phyloP scores from a whole-genome alignment of 345 rosid species.

The Bruguiera sexangula region DNA sequence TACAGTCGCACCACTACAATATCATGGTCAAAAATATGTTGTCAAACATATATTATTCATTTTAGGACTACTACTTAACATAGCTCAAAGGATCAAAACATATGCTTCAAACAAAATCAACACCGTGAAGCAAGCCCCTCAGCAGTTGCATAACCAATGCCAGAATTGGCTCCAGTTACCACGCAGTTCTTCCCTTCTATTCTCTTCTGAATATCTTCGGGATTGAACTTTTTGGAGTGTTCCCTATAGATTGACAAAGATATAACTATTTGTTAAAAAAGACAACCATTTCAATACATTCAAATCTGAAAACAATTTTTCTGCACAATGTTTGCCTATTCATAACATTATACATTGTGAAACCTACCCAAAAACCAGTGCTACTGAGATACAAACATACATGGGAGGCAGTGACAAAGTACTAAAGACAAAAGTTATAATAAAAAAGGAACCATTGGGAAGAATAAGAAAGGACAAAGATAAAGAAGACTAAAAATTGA shows the following conservation, averaged over 20 bases:
- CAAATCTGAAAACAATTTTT: conserved; percentile 4
- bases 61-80: too few relatives aligned
- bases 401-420: too few relatives aligned
- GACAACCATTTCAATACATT: conserved; percentile 2
- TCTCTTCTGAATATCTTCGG: conserved; percentile 57
- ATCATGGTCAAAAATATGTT: conserved; percentile 6
- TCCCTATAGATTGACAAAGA: conserved; percentile 40
- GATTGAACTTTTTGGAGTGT: conserved; percentile 63
- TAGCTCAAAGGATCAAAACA: conserved; percentile 6
- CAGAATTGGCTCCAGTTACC: conserved; percentile 95
- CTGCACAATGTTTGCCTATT: not conserved
- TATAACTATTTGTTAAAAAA: not conserved
- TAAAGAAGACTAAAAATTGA: too few relatives aligned
- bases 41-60: too few relatives aligned
- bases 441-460: too few relatives aligned
- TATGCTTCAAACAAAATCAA: conserved; percentile 7
- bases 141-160: conserved; percentile 83
- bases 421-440: too few relatives aligned
- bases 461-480: too few relatives aligned
- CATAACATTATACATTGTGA: not conserved
- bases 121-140: conserved; percentile 96
- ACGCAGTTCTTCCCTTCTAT: conserved; percentile 74
- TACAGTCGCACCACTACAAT: conserved; percentile 73
- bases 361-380: too few relatives aligned
- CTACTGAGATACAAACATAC: too few relatives aligned